A percentile compares a stretch with the other conserved stretches of the same genome.
phyloP scores from a whole-genome alignment of 1,139 yeast species.

The Hanseniaspora gamundiae region DNA sequence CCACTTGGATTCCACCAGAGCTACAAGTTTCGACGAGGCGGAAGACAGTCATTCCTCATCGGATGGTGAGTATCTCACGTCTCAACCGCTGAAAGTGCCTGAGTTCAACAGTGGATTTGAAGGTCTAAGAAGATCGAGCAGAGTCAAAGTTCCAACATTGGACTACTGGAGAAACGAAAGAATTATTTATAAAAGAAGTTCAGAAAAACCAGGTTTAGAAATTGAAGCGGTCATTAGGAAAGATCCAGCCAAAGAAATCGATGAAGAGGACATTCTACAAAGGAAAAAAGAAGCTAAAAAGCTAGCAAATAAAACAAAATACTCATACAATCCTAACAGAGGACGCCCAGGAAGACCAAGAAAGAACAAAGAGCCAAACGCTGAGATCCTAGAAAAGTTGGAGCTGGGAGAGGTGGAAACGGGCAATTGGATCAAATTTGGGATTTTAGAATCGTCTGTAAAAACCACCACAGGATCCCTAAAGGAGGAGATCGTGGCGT shows the following conservation, averaged over 20 bases:
- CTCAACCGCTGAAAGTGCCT: constrained; percentile 10
- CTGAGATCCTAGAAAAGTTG: constrained; percentile 14
- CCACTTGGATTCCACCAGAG: constrained; percentile 6
- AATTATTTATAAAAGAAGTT: constrained; percentile 47
- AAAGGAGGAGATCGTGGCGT: constrained; percentile 45
- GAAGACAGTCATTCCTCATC: constrained; percentile 4
- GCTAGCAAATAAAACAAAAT: constrained; percentile 4
- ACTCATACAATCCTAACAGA: constrained; percentile 15
- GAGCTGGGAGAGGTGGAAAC: constrained; percentile 31
- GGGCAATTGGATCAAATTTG: constrained; percentile 44
- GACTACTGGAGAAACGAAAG: constrained; percentile 83
- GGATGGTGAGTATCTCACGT: constrained; percentile 19
- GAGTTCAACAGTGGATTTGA: constrained; percentile 1
- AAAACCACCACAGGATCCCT: constrained; percentile 38
- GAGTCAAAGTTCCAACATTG: constrained; percentile 60
- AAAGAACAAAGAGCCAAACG: constrained; percentile 14
- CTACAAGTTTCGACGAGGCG: constrained; percentile 9
- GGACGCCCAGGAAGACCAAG: constrained; percentile 19
- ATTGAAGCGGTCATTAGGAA: constrained; percentile 45
- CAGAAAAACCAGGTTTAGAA: constrained; percentile 42
- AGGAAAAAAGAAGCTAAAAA: constrained; percentile 18
- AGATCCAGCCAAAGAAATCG: constrained; percentile 20
- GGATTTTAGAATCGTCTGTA: constrained; percentile 42
- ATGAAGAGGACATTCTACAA: constrained; percentile 21
- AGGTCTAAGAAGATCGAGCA: constrained; percentile 37